A percentile compares a stretch with the other conserved stretches of the same genome.
Evolutionary conservation across 768 basidiomycete species (phyloP).

Genomic region (Boletus subcaerulescens): DNA sequence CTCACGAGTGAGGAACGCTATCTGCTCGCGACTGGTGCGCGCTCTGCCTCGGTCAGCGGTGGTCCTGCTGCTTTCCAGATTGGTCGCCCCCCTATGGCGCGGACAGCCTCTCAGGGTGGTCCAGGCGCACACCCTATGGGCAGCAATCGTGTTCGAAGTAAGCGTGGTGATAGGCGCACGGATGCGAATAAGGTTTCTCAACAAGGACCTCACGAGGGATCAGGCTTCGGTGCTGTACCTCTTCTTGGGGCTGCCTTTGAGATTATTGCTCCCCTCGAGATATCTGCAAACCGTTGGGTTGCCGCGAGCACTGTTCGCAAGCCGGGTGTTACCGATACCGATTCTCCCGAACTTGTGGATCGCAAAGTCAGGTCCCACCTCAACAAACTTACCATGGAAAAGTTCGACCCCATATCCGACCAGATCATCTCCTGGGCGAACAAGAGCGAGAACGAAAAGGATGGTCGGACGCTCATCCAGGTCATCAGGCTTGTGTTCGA

Average conservation of each 20-base stretch:
- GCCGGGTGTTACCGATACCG: slow-evolving; percentile 42
- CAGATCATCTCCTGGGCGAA: slow-evolving; percentile 97
- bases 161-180: slow-evolving; percentile 79
- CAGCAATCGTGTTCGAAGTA: slow-evolving; percentile 68
- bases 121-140: slow-evolving; percentile 47
- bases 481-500: slow-evolving; percentile 97
- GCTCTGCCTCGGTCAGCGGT: slow-evolving; percentile 58
- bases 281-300: slow-evolving; percentile 84
- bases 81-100: slow-evolving; percentile 60
- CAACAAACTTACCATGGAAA: slow-evolving; percentile 96
- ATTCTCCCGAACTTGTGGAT: slow-evolving; percentile 84
- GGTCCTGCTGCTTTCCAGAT: slow-evolving; percentile 46
- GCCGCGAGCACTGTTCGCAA: slow-evolving; percentile 44
- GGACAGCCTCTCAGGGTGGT: slow-evolving; percentile 66
- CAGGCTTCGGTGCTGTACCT: slow-evolving; percentile 30
- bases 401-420: slow-evolving; percentile 92
- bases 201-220: slow-evolving; percentile 35
- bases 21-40: slow-evolving; percentile 38
- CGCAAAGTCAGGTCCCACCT: slow-evolving; percentile 89
- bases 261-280: slow-evolving; percentile 72
- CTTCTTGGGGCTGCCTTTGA: slow-evolving; percentile 44
- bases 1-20: slow-evolving; percentile 73
- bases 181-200: slow-evolving; percentile 47
- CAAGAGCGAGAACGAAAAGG: slow-evolving; percentile 87
- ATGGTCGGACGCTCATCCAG: slow-evolving; percentile 91